Conservation (phyloP, 2,329 filamentous ascomycete species). For the Talaromyces marneffei region DNA sequence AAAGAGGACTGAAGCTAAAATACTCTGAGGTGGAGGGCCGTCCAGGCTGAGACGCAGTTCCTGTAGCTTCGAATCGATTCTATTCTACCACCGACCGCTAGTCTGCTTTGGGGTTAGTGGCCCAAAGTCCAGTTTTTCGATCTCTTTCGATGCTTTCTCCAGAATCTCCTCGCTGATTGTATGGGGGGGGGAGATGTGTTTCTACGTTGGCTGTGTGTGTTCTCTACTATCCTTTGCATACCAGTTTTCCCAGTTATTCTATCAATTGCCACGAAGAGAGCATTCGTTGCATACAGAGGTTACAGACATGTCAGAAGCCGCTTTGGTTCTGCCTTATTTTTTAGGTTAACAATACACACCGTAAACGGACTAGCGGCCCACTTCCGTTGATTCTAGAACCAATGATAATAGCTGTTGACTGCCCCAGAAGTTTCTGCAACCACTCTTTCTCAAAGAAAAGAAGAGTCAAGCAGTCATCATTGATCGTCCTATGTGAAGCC, state of each 20-base stretch:
- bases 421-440: neutral
- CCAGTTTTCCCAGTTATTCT: neutral
- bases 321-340: slow-evolving; percentile 1
- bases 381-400: neutral
- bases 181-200: neutral
- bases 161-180: neutral
- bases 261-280: neutral
- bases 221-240: neutral
- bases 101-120: neutral
- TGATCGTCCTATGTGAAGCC: too few relatives aligned
- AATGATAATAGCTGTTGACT: neutral
- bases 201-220: neutral
- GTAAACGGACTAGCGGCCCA: neutral
- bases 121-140: neutral
- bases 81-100: slow-evolving; percentile 13
- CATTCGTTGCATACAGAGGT: neutral
- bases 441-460: neutral
- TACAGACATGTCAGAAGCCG: neutral
- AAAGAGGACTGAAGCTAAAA: slow-evolving; percentile 20
- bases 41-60: slow-evolving; percentile 7
- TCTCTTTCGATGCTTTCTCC: slow-evolving; percentile 9
- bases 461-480: neutral
- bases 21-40: slow-evolving; percentile 13
- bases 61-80: slow-evolving; percentile 17
- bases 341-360: neutral